Evolutionary conservation across 2,329 filamentous ascomycete species (phyloP).

Genomic region (Apiospora malaysiana): DNA sequence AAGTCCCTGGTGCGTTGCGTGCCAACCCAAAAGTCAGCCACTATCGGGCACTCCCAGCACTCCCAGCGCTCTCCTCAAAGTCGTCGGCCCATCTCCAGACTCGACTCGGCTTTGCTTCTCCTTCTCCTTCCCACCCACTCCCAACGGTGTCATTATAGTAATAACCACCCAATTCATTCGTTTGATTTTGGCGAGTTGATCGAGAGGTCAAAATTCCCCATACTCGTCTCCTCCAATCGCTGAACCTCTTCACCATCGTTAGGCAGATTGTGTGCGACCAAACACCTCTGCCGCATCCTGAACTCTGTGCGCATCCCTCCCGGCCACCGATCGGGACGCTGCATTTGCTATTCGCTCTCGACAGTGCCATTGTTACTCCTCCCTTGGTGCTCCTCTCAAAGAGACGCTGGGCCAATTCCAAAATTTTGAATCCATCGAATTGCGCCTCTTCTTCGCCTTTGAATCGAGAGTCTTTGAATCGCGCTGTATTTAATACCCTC

Average conservation of each 20-base stretch:
- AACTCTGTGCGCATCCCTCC: neutral
- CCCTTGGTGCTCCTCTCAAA: neutral
- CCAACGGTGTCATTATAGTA: neutral
- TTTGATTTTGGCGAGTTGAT: neutral
- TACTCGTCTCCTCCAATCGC: neutral
- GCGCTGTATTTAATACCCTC: neutral
- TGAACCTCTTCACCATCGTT: conserved; percentile 6
- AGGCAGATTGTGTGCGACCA: neutral
- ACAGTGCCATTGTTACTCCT: neutral
- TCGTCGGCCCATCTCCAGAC: conserved; percentile 2
- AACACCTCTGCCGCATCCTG: neutral
- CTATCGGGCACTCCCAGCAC: neutral
- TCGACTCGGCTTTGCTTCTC: neutral
- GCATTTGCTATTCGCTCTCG: conserved; percentile 1
- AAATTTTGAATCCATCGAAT: neutral
- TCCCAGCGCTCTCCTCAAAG: neutral
- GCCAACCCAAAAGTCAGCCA: neutral
- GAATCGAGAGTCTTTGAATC: neutral
- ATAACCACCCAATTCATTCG: conserved; percentile 1
- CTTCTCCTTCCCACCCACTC: neutral
- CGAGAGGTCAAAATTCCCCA: neutral
- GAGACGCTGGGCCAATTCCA: neutral
- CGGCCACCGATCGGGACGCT: neutral
- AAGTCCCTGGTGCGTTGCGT: neutral
- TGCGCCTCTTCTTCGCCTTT: neutral